These are phyloP conservation scores for Hypomontagnella monticulosa DNA, from an alignment of 495 filamentous ascomycete genomes.

Conservation along the genomic window DNA sequence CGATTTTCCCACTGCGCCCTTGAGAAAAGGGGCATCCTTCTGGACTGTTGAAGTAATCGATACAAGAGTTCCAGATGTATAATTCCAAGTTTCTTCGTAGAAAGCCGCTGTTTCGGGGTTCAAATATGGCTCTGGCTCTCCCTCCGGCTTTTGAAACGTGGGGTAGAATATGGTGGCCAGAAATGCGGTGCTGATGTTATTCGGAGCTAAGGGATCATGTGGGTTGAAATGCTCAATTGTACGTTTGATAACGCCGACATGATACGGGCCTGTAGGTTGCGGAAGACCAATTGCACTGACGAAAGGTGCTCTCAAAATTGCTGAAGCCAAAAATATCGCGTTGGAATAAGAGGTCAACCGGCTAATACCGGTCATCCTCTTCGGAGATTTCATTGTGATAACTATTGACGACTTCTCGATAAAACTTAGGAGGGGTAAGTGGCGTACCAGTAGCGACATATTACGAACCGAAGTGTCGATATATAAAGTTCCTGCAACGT, in stretches of 20 bases:
- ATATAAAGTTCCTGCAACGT: too few relatives aligned
- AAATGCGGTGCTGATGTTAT: constrained; percentile 43
- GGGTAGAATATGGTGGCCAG: constrained; percentile 43
- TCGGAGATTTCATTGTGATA: too few relatives aligned
- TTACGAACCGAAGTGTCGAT: too few relatives aligned
- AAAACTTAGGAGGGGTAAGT: too few relatives aligned
- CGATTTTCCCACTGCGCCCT: neutral
- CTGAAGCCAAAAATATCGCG: neutral
- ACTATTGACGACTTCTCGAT: too few relatives aligned
- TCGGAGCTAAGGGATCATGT: constrained; percentile 36
- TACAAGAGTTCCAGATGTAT: constrained; percentile 31
- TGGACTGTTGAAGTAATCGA: constrained; percentile 39
- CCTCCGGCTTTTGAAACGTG: constrained; percentile 35
- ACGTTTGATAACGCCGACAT: constrained; percentile 34
- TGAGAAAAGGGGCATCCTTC: constrained; percentile 29
- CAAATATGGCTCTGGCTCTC: constrained; percentile 34
- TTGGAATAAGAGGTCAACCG: too few relatives aligned
- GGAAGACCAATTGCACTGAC: constrained; percentile 22
- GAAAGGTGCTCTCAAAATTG: neutral
- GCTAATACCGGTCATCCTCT: too few relatives aligned
- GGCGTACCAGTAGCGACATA: too few relatives aligned
- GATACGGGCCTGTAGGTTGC: constrained; percentile 34
- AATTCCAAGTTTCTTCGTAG: constrained; percentile 32
- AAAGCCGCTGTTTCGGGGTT: constrained; percentile 35
- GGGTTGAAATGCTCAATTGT: constrained; percentile 34